Conservation (phyloP, 2,329 filamentous ascomycete species). For the Sclerotinia minor region DNA sequence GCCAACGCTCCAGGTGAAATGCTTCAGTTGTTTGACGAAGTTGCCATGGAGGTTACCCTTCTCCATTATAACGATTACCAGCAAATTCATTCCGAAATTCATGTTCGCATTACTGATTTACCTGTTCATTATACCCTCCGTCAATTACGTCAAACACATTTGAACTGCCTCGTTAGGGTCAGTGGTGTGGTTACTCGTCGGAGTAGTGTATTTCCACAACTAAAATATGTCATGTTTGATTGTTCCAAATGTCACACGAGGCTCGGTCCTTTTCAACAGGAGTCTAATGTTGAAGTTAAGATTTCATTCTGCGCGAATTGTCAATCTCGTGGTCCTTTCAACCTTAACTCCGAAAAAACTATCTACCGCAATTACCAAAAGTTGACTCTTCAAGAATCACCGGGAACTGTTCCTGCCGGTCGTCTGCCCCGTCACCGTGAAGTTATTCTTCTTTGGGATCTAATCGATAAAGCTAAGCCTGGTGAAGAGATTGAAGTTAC, state of each 20-base stretch:
- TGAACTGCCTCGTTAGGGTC: slow-evolving; percentile 93
- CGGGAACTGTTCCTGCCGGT: slow-evolving; percentile 92
- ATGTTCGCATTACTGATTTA: slow-evolving; percentile 93
- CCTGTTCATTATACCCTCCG: slow-evolving; percentile 94
- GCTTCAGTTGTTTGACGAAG: slow-evolving; percentile 92
- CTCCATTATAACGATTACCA: slow-evolving; percentile 98
- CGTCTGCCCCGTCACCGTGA: slow-evolving; percentile 91
- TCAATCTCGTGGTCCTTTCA: slow-evolving; percentile 92
- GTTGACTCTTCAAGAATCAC: slow-evolving; percentile 93
- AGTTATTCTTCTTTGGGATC: slow-evolving; percentile 92
- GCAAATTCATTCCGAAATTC: slow-evolving; percentile 95
- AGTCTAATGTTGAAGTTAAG: slow-evolving; percentile 94
- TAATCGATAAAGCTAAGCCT: slow-evolving; percentile 95
- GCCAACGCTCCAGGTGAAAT: slow-evolving; percentile 95
- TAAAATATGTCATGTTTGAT: slow-evolving; percentile 98
- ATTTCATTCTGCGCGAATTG: slow-evolving; percentile 96
- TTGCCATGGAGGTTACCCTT: slow-evolving; percentile 93
- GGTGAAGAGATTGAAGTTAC: slow-evolving; percentile 98
- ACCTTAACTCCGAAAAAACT: slow-evolving; percentile 93
- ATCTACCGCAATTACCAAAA: slow-evolving; percentile 99
- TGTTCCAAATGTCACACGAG: slow-evolving; percentile 91
- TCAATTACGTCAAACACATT: slow-evolving; percentile 89
- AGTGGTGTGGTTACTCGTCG: slow-evolving; percentile 93
- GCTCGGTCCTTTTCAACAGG: slow-evolving; percentile 93
- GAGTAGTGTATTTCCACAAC: slow-evolving; percentile 92